Base-by-base conservation (phyloP, 441 rosid genomes). In the Jatropha podagrica region DNA sequence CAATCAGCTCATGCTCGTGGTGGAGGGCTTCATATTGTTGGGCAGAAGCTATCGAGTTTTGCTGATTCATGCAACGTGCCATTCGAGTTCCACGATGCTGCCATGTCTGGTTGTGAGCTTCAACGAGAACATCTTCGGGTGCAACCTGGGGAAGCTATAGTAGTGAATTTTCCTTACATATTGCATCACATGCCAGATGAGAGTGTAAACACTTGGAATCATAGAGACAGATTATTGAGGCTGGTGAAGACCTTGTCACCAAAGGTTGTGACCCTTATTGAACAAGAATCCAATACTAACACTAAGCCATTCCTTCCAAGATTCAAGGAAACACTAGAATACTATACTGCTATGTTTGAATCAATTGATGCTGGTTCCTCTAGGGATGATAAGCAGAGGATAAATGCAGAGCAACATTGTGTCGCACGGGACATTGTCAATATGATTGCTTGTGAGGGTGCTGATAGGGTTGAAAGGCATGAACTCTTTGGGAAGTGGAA, bases 391-490 rank as follows among this genome's bases (percentile, higher is more conserved):
- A 85, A 72, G 81, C 80, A 82, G 79, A 82, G 95, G 74, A 87
- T 90, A 78, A 88, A 73, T 12, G 92, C 95, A 2, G 95, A 90
- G 84, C 92, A 87, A 85, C 86, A 90, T 71, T 90, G 95, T 44
- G 87, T 90, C 67, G 95, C 95, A 54, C 86, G 95, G 46, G 95
- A 90, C 84, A 90, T 90, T 26, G 92, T 90, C 67, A 90, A 88
- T 73, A 87, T 90, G 95, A 85, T 90, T 32, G 92, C 92, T 68
- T 90, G 92, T 11, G 95, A 90, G 81, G 88, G 78, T 0, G 74
- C 68, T 8, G 95, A 90, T 62, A 85, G 95, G 79, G 95, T 88
- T 44, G 95, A 90, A 78, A 78, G 95, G 41, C 95, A 90, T 4
- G 95, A 90, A 80, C 87, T 84, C 52, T 79, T 86, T 6, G 88